Evolutionary conservation across 441 rosid species (phyloP), one percentile per base, ranked within the genome.

Genomic region (Pelargonium australe): DNA sequence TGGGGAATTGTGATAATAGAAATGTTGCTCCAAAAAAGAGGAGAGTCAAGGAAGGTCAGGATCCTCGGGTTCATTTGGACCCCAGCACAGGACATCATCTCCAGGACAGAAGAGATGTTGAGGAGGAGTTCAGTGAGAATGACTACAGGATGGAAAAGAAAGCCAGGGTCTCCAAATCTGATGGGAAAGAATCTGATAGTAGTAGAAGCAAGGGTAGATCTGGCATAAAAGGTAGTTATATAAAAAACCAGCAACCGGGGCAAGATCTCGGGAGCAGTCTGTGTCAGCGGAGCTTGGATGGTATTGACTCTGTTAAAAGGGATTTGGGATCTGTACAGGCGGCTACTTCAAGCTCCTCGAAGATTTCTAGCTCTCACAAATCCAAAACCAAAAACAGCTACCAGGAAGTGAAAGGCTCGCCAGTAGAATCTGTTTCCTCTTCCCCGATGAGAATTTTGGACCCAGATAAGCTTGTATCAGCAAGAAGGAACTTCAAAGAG

Each of bases 351-450:
- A 92, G 96, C 81, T 92, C 99, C 55, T 95, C 96, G 64, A 95
- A 90, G 84, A 85, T 94, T 76, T 92, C 95, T 70, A 87, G 87
- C 80, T 91, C 95, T 71, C 89, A 80, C 25, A 60, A 87, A 83
- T 83, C 83, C 67, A 88, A 87, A 83, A 84, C 83, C 66, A 88
- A 83, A 79, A 73, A 78, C 70, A 80, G 82, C 80, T 80, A 86
- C 76, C 89, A 76, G 20, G 96, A 87, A 72, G 82, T 80, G 34
- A 95, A 88, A 81, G 92, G 88, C 72, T 95, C 99, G 9, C 97
- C 97, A 7, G 99, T 87, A 66, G 96, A 87, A 79, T 91, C 96
- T 51, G 97, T 91, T 79, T 87, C 97, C 73, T 95, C 99, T 66
- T 91, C 96, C 45, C 97, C 96, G 60, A 61, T 85, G 84, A 87